Conservation (phyloP, 495 filamentous ascomycete species). For the Acidomyces sp. region DNA sequence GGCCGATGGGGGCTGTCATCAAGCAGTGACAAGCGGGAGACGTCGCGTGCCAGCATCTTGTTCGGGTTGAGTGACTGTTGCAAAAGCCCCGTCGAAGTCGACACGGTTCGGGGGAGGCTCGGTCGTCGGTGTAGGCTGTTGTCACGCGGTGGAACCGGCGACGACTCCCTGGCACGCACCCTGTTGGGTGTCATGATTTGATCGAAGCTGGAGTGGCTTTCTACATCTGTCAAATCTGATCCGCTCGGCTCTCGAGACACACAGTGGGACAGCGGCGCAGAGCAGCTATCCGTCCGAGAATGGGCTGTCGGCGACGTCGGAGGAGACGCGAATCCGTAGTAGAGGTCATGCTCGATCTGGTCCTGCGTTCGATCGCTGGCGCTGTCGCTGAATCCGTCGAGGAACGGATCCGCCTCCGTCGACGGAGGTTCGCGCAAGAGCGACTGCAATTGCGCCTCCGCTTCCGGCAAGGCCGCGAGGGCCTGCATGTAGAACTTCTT, state of each 20-base stretch:
- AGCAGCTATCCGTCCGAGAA: neutral
- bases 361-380: too few species aligned
- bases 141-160: slow-evolving; percentile 7
- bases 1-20: too few species aligned
- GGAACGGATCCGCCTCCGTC: neutral
- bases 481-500: slow-evolving; percentile 8
- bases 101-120: neutral
- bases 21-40: slow-evolving; percentile 6
- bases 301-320: neutral
- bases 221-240: slow-evolving; percentile 9
- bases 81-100: neutral
- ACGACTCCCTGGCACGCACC: slow-evolving; percentile 7
- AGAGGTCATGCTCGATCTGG: neutral
- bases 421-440: neutral
- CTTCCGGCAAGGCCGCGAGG: neutral
- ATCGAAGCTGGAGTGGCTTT: slow-evolving; percentile 15
- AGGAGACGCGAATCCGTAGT: neutral
- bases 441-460: neutral
- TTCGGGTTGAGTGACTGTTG: too few species aligned
- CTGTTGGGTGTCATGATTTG: slow-evolving; percentile 13
- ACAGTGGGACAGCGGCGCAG: slow-evolving; percentile 2
- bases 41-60: neutral
- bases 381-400: neutral
- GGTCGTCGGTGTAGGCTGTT: slow-evolving; percentile 5
- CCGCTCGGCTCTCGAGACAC: slow-evolving; percentile 1